These are phyloP conservation scores for Dentipellis fragilis DNA, from an alignment of 768 basidiomycete genomes.

Conservation along the genomic window DNA sequence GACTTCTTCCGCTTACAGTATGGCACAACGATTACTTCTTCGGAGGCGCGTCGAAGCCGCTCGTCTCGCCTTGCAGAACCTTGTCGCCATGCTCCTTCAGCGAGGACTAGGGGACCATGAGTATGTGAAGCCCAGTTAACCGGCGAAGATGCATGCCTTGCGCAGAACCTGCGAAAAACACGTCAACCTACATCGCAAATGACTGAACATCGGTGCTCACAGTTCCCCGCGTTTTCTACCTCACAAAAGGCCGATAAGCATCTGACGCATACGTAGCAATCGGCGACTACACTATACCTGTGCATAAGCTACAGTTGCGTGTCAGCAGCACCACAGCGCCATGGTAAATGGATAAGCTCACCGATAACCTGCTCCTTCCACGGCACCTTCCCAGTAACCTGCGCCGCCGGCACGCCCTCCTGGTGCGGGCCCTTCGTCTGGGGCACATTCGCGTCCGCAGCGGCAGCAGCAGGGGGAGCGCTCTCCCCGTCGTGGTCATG, in stretches of 20 bases:
- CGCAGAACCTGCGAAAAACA: conserved; percentile 3
- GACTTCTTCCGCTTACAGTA: no score
- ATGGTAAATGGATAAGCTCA: conserved; percentile 16
- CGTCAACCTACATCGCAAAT: neutral
- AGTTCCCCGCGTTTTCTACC: conserved; percentile 7
- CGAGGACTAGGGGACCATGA: conserved; percentile 18
- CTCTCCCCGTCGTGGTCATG: conserved; percentile 4
- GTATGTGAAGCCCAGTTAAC: neutral
- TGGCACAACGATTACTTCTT: neutral
- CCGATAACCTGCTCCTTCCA: conserved; percentile 56
- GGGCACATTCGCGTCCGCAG: conserved; percentile 14
- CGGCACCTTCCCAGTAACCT: conserved; percentile 26
- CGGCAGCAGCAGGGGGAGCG: conserved; percentile 2
- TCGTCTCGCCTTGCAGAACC: conserved; percentile 39
- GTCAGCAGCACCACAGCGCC: neutral
- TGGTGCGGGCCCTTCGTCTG: no score
- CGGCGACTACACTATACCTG: neutral
- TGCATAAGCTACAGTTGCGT: neutral
- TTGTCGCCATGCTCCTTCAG: conserved; percentile 44
- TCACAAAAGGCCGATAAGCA: neutral
- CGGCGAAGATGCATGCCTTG: conserved; percentile 2
- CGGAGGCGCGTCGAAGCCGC: conserved; percentile 7
- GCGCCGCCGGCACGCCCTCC: conserved; percentile 8
- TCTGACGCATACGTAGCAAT: no score
- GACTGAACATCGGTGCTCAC: conserved; percentile 1